Evolutionary conservation across 768 basidiomycete genomes (phyloP), one percentile per base, ranked within the genome.

Genomic region (Clavaria fumosa): DNA sequence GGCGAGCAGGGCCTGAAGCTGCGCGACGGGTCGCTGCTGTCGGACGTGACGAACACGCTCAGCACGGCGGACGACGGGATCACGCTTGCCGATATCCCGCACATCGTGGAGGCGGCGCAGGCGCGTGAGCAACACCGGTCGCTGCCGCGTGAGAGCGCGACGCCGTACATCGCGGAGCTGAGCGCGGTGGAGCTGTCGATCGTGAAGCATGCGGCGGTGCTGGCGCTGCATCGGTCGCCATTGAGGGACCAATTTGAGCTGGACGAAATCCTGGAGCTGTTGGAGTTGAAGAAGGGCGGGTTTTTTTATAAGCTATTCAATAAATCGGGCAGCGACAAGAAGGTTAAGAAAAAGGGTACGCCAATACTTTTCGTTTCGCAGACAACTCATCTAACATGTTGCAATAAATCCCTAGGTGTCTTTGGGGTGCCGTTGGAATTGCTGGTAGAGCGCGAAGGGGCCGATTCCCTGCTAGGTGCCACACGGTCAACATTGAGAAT

Each of bases 271-370:
- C 55, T 96, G 46, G 93, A 97, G 58, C 64, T 95, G 54, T 73
- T 99, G 20, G 91, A 96, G 55, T 66, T 66, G 15, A 85, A 93
- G 67, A 96, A 93, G 66, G 78, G 74, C 43, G 82, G 81, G 14
- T 95, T 95, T 59, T 99, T 90, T 90, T 83, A 84, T 45, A 88
- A 90, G 57, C 57, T 96, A 12, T 96, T 99, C 65, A 96, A 95
- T 56, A 73, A 70, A 12, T 72, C 70, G 23, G 43, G 43, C 31
- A 78, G 90, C 45, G 88, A 93, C 71, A 91, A 91, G 61, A 79
- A 79, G 40, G 74, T 80, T 54, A 78, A 83, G 73, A 84, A 83
- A 61, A 84, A 86, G 57, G 81, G 83, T 77, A 41, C 17, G 63
- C 58, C 21, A 35, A 23, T 22, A 35, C 28, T 41, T 42, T 19